A percentile compares a stretch with the other conserved stretches of the same genome.
Evolutionary conservation across 106 monocot species (phyloP).

Genomic region (Acanthochlamys bracteata): DNA sequence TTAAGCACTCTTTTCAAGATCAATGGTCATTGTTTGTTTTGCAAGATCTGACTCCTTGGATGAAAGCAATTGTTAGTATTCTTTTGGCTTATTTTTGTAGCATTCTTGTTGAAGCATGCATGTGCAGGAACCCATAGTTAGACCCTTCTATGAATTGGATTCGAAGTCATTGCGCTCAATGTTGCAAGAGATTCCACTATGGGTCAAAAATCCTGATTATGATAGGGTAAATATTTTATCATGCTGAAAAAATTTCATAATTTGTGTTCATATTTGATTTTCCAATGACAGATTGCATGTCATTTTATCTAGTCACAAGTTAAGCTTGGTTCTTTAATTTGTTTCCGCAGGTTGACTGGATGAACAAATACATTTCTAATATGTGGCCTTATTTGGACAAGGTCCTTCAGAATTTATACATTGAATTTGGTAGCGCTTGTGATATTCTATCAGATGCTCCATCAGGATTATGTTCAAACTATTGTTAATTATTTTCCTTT

Average conservation of each 20-base stretch:
- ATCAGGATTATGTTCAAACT: background rate
- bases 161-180: constrained; percentile 32
- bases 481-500: background rate
- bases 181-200: constrained; percentile 59
- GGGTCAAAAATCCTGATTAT: constrained; percentile 84
- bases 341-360: constrained; percentile 78
- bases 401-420: constrained; percentile 32
- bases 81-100: background rate
- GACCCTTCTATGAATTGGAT: constrained; percentile 50
- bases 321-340: background rate
- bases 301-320: background rate
- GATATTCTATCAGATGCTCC: background rate
- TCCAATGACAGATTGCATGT: background rate
- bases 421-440: background rate
- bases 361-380: constrained; percentile 55
- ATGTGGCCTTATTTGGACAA: constrained; percentile 86
- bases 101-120: background rate
- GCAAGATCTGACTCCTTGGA: background rate
- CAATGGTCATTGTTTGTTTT: background rate
- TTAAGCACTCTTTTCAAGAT: no score
- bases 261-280: background rate
- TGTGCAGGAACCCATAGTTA: constrained; percentile 50
- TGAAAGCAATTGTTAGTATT: background rate
- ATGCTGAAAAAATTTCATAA: no score
- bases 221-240: constrained; percentile 40